These are phyloP conservation scores for Conoideocrella luteorostrata DNA, from an alignment of 2,329 filamentous ascomycete species.

Conservation along the genomic window DNA sequence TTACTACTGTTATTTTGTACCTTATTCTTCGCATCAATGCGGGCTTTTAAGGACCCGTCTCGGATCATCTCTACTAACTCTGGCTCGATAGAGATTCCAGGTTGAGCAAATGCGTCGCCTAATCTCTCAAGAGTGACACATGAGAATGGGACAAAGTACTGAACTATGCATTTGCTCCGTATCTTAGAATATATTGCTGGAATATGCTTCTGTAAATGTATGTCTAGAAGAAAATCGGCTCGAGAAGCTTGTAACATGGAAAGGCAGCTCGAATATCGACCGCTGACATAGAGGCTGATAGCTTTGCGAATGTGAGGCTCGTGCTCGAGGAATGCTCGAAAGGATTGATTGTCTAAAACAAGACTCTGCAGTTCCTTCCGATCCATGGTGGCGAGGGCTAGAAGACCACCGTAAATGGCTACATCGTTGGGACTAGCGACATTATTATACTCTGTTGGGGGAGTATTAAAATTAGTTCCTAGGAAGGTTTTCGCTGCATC, in stretches of 20 bases:
- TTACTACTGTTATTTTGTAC: conserved; percentile 29
- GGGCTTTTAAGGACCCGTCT: conserved; percentile 62
- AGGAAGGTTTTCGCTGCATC: conserved; percentile 71
- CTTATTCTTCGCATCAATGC: conserved; percentile 77
- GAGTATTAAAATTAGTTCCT: conserved; percentile 44
- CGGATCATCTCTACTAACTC: conserved; percentile 79
- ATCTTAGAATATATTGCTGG: conserved; percentile 64
- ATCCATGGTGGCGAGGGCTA: conserved; percentile 85
- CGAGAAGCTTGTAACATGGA: conserved; percentile 75
- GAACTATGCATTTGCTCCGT: conserved; percentile 83
- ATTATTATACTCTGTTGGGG: conserved; percentile 56
- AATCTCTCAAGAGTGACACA: conserved; percentile 77
- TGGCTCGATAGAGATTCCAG: conserved; percentile 56
- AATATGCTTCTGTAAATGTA: conserved; percentile 75
- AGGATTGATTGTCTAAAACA: conserved; percentile 74
- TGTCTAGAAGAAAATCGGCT: conserved; percentile 82
- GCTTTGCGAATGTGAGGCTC: conserved; percentile 93
- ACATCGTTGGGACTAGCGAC: conserved; percentile 80
- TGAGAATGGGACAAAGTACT: conserved; percentile 88
- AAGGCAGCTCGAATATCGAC: conserved; percentile 81
- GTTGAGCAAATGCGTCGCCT: conserved; percentile 65
- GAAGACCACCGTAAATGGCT: conserved; percentile 84
- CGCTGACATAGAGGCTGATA: conserved; percentile 81
- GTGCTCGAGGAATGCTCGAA: conserved; percentile 82
- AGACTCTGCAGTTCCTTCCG: conserved; percentile 64